These are phyloP conservation scores for Chrysophaeum taylorii DNA, from an alignment of 352 stramenopile genomes.

Conservation along the genomic window DNA sequence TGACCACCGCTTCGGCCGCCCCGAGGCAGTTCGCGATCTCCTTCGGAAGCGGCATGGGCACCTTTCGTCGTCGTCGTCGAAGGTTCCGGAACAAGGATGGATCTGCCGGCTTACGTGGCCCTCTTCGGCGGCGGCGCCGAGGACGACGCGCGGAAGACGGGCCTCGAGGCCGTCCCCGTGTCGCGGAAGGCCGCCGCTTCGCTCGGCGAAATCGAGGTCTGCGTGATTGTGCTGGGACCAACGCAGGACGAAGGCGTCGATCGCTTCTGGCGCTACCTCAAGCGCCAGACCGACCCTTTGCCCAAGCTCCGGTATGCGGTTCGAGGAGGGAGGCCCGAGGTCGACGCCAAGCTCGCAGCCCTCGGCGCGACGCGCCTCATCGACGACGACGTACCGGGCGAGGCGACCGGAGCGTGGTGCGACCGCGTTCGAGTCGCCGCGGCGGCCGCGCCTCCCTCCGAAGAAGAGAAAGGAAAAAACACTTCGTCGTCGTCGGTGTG, in stretches of 20 bases:
- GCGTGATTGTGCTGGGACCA: no score
- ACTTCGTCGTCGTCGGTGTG: slow-evolving; percentile 10
- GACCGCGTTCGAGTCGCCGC: no score
- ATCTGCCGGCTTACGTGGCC: no score
- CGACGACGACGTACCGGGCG: background rate
- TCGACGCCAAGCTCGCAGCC: background rate
- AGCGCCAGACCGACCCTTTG: background rate
- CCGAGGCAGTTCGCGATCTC: background rate
- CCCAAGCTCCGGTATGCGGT: background rate
- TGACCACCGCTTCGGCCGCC: background rate
- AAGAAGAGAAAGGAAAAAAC: no score
- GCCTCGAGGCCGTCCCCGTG: no score
- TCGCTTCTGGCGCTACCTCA: slow-evolving; percentile 13
- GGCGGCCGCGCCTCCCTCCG: no score
- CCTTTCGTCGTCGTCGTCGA: background rate
- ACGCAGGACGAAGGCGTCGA: background rate
- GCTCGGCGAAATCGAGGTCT: no score
- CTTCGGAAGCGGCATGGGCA: background rate
- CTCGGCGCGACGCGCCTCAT: slow-evolving; percentile 3
- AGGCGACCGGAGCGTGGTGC: no score
- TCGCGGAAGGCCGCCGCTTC: no score
- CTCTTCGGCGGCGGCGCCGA: no score
- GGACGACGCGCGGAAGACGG: no score
- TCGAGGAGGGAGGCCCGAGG: background rate
- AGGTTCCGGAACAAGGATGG: no score